Evolutionary conservation across 2,329 filamentous ascomycete genomes (phyloP), one percentile per base, ranked within the genome.

Genomic region (Colletotrichum sp.): DNA sequence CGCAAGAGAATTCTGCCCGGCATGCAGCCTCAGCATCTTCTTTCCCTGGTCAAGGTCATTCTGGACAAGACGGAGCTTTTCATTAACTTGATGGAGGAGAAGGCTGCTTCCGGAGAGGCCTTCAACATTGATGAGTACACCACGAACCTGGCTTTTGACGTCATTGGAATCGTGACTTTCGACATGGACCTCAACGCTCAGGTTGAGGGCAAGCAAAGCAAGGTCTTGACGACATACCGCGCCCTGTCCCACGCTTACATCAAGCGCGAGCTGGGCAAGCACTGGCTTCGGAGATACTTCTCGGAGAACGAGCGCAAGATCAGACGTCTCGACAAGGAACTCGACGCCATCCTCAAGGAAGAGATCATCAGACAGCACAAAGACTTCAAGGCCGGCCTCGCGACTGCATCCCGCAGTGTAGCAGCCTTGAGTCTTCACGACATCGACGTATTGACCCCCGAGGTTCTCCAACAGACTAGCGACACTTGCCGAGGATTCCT

Each of bases 401-500:
- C 24, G n/a, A 67, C 67, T 5, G 67, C 67, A 32, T 71, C 72
- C 9, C 72, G 72, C 73, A 84, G 82, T 67, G 79, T 86, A 6
- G 79, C 85, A 18, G 79, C 80, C 1, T 78, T 86, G 5, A 82
- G 81, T 59, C 78, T 86, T 1, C 79, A 82, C 36, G 82, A 80
- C 18, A 78, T 73, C 15, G 77, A 81, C 15, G 34, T 75, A 1
- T 77, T 85, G 32, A 81, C 80, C 21, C 75, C 79, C 0, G 74
- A 80, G 16, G 68, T 83, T 15, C 48, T 85, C 9, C 59, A 80
- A 12, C 77, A 81, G 65, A 83, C 83, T 3, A 80, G 81, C 55
- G 82, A 85, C 65, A 83, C 85, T 67, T 76, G 86, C 39, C 83
- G 83, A 65, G 82, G 82, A 0, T 86, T 87, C 73, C 78, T 86